Conservation (phyloP, 2,329 filamentous ascomycete species). For the Talaromyces sp. region DNA sequence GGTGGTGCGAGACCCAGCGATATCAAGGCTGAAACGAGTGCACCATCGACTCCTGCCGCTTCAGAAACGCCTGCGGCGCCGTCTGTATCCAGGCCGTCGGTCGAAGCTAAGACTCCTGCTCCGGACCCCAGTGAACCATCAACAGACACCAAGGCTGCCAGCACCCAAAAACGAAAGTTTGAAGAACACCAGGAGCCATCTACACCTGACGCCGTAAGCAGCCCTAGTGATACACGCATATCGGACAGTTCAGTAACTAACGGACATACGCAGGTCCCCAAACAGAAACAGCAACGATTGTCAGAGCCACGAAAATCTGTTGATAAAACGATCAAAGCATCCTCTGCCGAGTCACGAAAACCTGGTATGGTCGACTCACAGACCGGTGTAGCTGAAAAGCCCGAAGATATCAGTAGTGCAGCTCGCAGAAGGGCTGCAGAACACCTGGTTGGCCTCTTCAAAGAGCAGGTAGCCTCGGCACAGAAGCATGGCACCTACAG, state of each 20-base stretch:
- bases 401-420: slow-evolving; percentile 59
- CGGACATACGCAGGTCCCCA: slow-evolving; percentile 35
- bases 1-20: slow-evolving; percentile 66
- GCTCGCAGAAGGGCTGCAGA: slow-evolving; percentile 67
- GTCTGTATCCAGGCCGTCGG: slow-evolving; percentile 24
- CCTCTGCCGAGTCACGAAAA: slow-evolving; percentile 34
- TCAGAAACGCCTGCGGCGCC: slow-evolving; percentile 24
- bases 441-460: slow-evolving; percentile 68
- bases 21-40: slow-evolving; percentile 42
- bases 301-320: slow-evolving; percentile 30
- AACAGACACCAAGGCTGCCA: slow-evolving; percentile 22
- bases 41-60: slow-evolving; percentile 27
- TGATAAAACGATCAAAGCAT: slow-evolving; percentile 28
- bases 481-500: slow-evolving; percentile 64
- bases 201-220: slow-evolving; percentile 34
- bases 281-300: slow-evolving; percentile 43
- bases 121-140: slow-evolving; percentile 23
- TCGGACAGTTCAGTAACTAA: slow-evolving; percentile 27
- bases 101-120: slow-evolving; percentile 32
- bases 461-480: slow-evolving; percentile 63
- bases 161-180: slow-evolving; percentile 47
- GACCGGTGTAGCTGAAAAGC: slow-evolving; percentile 34
- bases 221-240: not conserved
- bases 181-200: slow-evolving; percentile 38
- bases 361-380: slow-evolving; percentile 35